Conservation (phyloP, 768 basidiomycete genomes). For the Mycena pura region DNA sequence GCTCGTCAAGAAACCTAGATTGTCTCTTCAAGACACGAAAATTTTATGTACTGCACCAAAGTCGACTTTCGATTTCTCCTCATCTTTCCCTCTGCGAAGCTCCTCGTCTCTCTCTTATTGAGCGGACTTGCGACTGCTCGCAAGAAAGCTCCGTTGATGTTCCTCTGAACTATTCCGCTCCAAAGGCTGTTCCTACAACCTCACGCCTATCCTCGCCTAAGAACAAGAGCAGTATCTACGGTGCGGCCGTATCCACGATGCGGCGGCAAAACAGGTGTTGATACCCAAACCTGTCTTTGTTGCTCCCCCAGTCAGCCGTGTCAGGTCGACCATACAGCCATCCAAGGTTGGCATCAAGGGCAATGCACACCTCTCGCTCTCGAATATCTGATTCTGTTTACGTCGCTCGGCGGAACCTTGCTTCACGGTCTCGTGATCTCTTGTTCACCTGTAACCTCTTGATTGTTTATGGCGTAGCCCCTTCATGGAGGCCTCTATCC, state of each 20-base stretch:
- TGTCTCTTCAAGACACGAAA: neutral
- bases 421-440: too few species aligned
- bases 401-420: neutral
- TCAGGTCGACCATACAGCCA: too few species aligned
- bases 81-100: neutral
- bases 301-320: neutral
- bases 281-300: too few species aligned
- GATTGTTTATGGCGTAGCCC: too few species aligned
- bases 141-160: neutral
- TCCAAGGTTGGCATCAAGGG: neutral
- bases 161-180: neutral
- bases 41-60: too few species aligned
- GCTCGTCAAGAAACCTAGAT: neutral
- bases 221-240: too few species aligned
- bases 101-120: neutral
- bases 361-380: neutral
- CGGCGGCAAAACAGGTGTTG: too few species aligned
- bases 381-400: neutral
- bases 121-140: neutral
- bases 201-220: neutral
- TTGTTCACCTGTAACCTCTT: too few species aligned
- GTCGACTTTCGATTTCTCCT: neutral
- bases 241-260: too few species aligned
- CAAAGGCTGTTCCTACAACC: neutral
- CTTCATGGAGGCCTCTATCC: too few species aligned